phyloP scores from a whole-genome alignment of 345 rosid species.

The Salix suchowensis region DNA sequence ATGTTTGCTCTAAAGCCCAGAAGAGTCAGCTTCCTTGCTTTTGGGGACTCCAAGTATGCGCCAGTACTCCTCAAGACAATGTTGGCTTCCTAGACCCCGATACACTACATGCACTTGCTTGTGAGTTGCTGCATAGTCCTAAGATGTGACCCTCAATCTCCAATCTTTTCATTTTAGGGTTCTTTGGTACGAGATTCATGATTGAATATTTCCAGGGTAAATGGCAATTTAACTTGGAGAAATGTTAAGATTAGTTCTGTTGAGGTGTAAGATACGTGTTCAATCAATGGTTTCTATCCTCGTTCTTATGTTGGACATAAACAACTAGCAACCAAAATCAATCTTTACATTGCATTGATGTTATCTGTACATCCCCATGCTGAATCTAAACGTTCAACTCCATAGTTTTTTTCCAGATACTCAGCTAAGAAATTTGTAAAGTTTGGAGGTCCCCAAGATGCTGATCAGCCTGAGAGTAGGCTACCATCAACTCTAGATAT shows the following conservation, averaged over 20 bases:
- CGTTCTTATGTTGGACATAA: no score
- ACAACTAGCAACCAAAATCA: neutral
- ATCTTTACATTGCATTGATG: neutral
- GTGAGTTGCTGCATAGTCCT: no score
- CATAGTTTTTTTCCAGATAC: neutral
- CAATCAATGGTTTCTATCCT: neutral
- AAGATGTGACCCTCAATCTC: no score
- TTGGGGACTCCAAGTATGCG: constrained; percentile 14
- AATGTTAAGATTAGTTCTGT: neutral
- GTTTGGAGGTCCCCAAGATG: neutral
- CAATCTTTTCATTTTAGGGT: neutral
- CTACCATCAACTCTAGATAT: constrained; percentile 10
- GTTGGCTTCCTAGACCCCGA: constrained; percentile 5
- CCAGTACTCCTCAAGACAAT: constrained; percentile 6
- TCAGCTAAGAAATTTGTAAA: neutral
- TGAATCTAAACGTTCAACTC: neutral
- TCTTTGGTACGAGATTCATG: neutral
- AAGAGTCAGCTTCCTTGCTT: neutral
- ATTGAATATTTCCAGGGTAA: no score
- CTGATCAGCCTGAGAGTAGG: neutral
- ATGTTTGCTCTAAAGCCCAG: neutral
- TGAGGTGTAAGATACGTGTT: neutral
- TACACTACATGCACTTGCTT: neutral
- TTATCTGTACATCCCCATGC: neutral
- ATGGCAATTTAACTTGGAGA: neutral